A percentile compares a stretch with the other conserved stretches of the same genome.
Conservation (phyloP, 2,329 filamentous ascomycete species). For the Coleophoma cylindrospora region DNA sequence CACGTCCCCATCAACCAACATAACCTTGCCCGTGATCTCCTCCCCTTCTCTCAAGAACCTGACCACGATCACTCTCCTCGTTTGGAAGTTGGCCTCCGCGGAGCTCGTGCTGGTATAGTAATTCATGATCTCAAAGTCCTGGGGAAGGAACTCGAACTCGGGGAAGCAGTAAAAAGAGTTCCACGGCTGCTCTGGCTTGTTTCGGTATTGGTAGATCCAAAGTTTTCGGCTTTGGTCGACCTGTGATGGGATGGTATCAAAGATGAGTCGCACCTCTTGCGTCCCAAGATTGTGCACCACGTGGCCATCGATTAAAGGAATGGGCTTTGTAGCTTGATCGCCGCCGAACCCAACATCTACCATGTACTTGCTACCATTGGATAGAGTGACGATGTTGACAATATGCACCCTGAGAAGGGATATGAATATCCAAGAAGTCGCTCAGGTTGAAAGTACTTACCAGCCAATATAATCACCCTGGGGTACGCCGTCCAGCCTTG, state of each 20-base stretch:
- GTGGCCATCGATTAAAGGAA: conserved; percentile 42
- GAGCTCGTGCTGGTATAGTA: conserved; percentile 48
- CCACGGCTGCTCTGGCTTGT: conserved; percentile 45
- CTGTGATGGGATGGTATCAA: conserved; percentile 41
- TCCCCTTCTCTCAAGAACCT: conserved; percentile 45
- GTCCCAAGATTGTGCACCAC: conserved; percentile 38
- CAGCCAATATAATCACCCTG: conserved; percentile 19
- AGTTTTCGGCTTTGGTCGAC: conserved; percentile 37
- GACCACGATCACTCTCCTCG: conserved; percentile 45
- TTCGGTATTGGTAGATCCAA: conserved; percentile 61
- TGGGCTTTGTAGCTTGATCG: conserved; percentile 51
- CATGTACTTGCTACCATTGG: conserved; percentile 42
- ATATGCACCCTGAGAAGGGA: conserved; percentile 43
- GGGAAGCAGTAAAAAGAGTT: conserved; percentile 59
- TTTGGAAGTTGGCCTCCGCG: conserved; percentile 55
- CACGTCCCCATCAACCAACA: conserved; percentile 43
- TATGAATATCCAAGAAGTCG: not conserved
- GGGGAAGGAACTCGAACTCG: conserved; percentile 56
- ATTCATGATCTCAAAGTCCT: conserved; percentile 59
- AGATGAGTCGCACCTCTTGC: conserved; percentile 49
- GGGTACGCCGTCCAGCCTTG: conserved; percentile 16
- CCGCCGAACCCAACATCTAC: conserved; percentile 63
- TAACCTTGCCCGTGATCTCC: conserved; percentile 46
- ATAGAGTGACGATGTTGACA: conserved; percentile 50
- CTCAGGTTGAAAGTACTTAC: conserved; percentile 9